phyloP scores from a whole-genome alignment of 306 rosid genomes.

The Oemleria cerasiformis region DNA sequence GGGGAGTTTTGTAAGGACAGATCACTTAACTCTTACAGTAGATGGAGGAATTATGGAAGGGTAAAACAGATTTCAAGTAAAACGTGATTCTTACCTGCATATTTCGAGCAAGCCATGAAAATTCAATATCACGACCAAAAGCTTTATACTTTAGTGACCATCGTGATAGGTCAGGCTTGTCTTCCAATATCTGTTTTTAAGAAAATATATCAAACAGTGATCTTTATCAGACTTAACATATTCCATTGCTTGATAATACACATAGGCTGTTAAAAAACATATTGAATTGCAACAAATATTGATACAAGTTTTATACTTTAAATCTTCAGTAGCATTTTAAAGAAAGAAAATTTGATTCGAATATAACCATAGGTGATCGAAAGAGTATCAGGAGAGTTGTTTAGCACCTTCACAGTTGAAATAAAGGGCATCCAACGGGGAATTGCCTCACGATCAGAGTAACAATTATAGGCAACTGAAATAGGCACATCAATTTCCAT shows the following conservation, averaged over 20 bases:
- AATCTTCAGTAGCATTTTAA: neutral
- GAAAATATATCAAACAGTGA: neutral
- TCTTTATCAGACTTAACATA: neutral
- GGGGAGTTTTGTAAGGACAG: constrained; percentile 14
- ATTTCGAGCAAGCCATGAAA: constrained; percentile 94
- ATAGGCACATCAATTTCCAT: constrained; percentile 75
- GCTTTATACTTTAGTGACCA: constrained; percentile 92
- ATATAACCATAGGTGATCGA: neutral
- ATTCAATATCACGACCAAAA: constrained; percentile 76
- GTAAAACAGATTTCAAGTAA: neutral
- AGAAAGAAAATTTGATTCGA: neutral
- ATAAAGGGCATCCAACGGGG: constrained; percentile 96
- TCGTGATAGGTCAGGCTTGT: constrained; percentile 81
- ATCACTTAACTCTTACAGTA: neutral
- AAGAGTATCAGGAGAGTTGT: constrained; percentile 4
- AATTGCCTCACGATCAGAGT: constrained; percentile 90
- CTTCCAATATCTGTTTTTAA: constrained; percentile 60
- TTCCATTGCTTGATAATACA: neutral
- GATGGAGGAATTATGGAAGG: neutral
- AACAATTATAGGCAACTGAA: constrained; percentile 73
- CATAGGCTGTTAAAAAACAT: neutral
- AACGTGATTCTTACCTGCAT: constrained; percentile 70
- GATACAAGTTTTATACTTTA: neutral
- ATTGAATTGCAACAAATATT: neutral
- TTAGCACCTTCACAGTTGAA: constrained; percentile 68